Evolutionary conservation across 441 rosid species (phyloP).

Genomic region (Euphorbia celastroides): DNA sequence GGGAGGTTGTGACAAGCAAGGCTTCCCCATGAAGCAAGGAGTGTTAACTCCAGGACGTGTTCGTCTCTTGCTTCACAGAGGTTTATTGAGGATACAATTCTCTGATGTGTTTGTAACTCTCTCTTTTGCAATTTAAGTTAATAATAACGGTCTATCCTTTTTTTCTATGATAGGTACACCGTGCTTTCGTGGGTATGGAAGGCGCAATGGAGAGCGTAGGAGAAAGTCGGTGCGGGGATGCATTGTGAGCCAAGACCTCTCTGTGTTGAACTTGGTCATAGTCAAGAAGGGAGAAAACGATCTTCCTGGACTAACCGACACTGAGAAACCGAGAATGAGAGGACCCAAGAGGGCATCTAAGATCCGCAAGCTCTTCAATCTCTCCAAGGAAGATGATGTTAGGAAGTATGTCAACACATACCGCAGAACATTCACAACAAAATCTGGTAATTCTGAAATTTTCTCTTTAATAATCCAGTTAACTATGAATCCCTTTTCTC

Average conservation of each 20-base stretch:
- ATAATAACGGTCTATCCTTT: no score
- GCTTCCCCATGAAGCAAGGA: slow-evolving; percentile 50
- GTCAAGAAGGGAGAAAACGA: slow-evolving; percentile 46
- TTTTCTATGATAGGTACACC: slow-evolving; percentile 27
- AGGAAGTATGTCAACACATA: slow-evolving; percentile 47
- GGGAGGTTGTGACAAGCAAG: slow-evolving; percentile 53
- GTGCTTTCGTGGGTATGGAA: slow-evolving; percentile 43
- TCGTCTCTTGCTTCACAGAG: slow-evolving; percentile 40
- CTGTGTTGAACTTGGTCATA: slow-evolving; percentile 44
- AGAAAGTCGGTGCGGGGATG: slow-evolving; percentile 50
- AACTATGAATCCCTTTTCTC: no score
- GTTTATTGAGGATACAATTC: no score
- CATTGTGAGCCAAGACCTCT: slow-evolving; percentile 45
- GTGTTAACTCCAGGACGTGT: slow-evolving; percentile 49
- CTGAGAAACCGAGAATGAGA: slow-evolving; percentile 44
- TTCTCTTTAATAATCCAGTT: no score
- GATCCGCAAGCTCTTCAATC: slow-evolving; percentile 48
- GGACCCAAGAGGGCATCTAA: slow-evolving; percentile 55
- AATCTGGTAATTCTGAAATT: slow-evolving; percentile 41
- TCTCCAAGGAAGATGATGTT: slow-evolving; percentile 51
- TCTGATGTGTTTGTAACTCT: no score
- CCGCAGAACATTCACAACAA: slow-evolving; percentile 38
- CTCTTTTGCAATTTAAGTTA: no score
- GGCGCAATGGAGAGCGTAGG: slow-evolving; percentile 42
- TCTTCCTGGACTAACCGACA: slow-evolving; percentile 40